These are phyloP conservation scores for Musa troglodytarum DNA, from an alignment of 176 grass and related monocot genomes.

Conservation along the genomic window DNA sequence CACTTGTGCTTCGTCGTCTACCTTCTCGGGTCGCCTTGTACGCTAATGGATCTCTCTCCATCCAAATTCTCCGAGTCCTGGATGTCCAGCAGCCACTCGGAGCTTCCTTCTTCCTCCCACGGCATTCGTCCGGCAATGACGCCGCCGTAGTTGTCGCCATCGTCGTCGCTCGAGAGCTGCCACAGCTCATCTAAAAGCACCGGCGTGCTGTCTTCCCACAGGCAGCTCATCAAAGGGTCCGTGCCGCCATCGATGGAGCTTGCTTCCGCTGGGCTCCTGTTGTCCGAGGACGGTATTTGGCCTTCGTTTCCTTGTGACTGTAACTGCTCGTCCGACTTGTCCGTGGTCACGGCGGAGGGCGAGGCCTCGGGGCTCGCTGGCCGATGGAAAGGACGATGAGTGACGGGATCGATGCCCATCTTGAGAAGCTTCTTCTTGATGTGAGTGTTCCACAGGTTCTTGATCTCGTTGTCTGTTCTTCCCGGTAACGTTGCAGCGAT, in stretches of 20 bases:
- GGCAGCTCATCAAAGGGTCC: neutral
- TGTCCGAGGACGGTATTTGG: neutral
- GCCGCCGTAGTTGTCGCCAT: neutral
- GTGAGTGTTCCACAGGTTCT: constrained; percentile 28
- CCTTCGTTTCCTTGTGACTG: neutral
- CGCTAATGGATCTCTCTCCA: no score
- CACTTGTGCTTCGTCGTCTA: no score
- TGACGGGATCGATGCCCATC: constrained; percentile 20
- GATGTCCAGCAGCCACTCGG: no score
- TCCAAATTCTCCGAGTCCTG: no score
- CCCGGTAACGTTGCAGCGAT: constrained; percentile 12
- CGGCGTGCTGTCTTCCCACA: neutral
- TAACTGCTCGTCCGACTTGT: neutral
- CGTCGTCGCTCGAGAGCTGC: neutral
- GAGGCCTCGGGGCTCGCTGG: neutral
- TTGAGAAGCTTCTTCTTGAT: constrained; percentile 26
- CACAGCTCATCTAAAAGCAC: neutral
- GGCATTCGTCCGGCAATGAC: neutral
- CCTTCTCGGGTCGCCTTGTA: no score
- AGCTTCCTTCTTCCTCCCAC: neutral
- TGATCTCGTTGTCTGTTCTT: constrained; percentile 28
- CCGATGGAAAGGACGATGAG: neutral
- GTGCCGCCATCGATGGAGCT: neutral
- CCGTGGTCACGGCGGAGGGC: neutral
- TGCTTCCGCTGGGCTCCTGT: neutral